A percentile compares a stretch with the other conserved stretches of the same genome.
Conservation (phyloP, 139 green algal species). For the Chlamydomonas schloesseri region DNA sequence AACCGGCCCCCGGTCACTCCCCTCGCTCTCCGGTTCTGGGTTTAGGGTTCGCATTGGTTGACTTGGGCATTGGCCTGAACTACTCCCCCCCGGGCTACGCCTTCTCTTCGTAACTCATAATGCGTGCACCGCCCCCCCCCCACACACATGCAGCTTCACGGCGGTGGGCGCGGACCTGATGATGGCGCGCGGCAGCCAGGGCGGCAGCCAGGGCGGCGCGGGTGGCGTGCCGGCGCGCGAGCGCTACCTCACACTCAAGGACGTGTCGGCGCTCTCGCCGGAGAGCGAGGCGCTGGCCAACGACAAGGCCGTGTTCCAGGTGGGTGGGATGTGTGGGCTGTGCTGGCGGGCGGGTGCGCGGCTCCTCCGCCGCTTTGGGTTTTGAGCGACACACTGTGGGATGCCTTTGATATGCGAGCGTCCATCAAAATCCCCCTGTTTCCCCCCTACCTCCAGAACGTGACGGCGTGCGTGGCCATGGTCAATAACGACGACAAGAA, state of each 20-base stretch:
- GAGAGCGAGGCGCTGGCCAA: conserved; percentile 35
- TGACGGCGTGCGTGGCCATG: conserved; percentile 55
- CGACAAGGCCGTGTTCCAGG: conserved; percentile 72
- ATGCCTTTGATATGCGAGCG: too few relatives aligned
- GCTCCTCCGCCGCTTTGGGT: too few relatives aligned
- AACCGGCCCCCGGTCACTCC: too few relatives aligned
- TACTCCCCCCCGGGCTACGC: too few relatives aligned
- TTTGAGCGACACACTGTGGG: too few relatives aligned
- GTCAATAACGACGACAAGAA: conserved; percentile 79
- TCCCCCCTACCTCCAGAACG: background rate
- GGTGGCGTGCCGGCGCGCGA: conserved; percentile 33
- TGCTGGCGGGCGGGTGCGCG: too few relatives aligned
- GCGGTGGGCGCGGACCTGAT: conserved; percentile 73
- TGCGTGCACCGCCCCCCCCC: too few relatives aligned
- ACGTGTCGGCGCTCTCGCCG: conserved; percentile 43
- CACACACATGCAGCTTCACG: conserved; percentile 3
- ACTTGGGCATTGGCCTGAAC: too few relatives aligned
- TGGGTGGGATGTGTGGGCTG: background rate
- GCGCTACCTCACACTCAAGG: conserved; percentile 21
- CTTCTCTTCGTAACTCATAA: too few relatives aligned
- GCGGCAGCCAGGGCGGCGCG: background rate
- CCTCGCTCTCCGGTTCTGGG: too few relatives aligned
- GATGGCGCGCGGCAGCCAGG: background rate
- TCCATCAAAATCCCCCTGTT: too few relatives aligned
- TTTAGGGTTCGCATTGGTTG: too few relatives aligned